Evolutionary conservation across 2,329 filamentous ascomycete genomes (phyloP), one percentile per base, ranked within the genome.

Genomic region (Venturia pyrina): DNA sequence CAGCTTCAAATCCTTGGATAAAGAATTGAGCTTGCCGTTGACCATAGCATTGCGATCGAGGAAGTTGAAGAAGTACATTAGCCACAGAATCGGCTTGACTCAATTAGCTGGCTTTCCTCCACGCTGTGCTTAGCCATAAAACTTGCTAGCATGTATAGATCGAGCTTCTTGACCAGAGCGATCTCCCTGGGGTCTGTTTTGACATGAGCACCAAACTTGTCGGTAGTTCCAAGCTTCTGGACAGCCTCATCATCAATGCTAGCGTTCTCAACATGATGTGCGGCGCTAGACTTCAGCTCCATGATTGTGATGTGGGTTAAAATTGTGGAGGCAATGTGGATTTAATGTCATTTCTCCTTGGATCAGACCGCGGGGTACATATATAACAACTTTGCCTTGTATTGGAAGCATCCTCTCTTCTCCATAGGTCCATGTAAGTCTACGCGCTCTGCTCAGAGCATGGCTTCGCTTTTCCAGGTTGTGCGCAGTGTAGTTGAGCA

Each of bases 161-260:
- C 62, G 44, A 63, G 62, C 62, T 63, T 63, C 32, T 43, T 44
- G 32, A 63, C 62, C 8, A 63, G 43, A 46, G 62, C 62, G 53
- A 63, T 46, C 44, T 63, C 62, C 28, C 28, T 32, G 21, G 40
- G 40, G 21, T 48, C 46, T 28, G 41, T 37, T 17, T 63, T 63
- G 41, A 21, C 65, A 40, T 41, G 61, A n/a, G 67, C 67, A 46
- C 67, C 67, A 60, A 64, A 67, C 8, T 64, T 50, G 41, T 68
- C 67, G 24, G 34, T 13, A 43, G 17, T 43, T 5, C 59, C 40
- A 10, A 37, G 28, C n/a, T 62, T 57, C 24, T 57, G 21, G 32
- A 57, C 13, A 32, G 21, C 46, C 21, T 50, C 19, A 24, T 11
- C 46, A 7, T 50, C 46, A n/a, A 50, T 4, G 46, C 46, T 50